These are phyloP conservation scores for Trichosporon sp. DNA, from an alignment of 1,284 basidiomycete genomes.

Conservation along the genomic window DNA sequence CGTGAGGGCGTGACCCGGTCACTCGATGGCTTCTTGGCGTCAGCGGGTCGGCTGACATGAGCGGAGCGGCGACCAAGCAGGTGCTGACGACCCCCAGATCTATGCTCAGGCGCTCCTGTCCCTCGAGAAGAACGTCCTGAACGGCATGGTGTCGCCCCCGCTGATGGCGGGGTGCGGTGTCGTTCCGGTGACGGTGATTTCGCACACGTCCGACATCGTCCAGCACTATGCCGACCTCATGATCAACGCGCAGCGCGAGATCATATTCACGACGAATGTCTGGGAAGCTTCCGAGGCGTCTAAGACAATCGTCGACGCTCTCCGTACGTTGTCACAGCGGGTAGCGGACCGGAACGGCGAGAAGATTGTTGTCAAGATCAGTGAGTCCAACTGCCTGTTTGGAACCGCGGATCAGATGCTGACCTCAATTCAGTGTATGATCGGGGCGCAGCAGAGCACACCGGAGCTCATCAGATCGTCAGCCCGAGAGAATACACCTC, in stretches of 20 bases:
- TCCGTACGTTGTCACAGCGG: constrained; percentile 31
- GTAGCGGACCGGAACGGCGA: constrained; percentile 26
- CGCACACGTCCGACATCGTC: constrained; percentile 36
- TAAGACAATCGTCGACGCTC: constrained; percentile 27
- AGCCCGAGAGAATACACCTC: constrained; percentile 9
- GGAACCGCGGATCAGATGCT: constrained; percentile 17
- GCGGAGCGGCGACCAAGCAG: neutral
- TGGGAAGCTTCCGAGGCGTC: constrained; percentile 35
- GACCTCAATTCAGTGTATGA: constrained; percentile 25
- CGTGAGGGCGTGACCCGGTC: neutral
- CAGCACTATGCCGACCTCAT: constrained; percentile 36
- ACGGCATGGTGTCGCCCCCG: constrained; percentile 30
- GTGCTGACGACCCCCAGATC: constrained; percentile 17
- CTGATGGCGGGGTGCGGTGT: constrained; percentile 29
- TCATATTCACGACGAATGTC: constrained; percentile 39
- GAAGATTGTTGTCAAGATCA: constrained; percentile 38
- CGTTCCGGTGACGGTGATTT: constrained; percentile 32
- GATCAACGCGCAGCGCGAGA: constrained; percentile 29
- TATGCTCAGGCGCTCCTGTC: constrained; percentile 29
- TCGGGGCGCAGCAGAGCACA: constrained; percentile 23
- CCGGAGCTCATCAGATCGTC: constrained; percentile 23
- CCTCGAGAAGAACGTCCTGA: constrained; percentile 28
- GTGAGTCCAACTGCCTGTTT: constrained; percentile 24
- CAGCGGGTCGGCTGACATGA: neutral
- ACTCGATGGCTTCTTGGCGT: neutral